A percentile compares a stretch with the other conserved stretches of the same genome.
Conservation (phyloP, 768 basidiomycete genomes). For the Roridomyces roridus region DNA sequence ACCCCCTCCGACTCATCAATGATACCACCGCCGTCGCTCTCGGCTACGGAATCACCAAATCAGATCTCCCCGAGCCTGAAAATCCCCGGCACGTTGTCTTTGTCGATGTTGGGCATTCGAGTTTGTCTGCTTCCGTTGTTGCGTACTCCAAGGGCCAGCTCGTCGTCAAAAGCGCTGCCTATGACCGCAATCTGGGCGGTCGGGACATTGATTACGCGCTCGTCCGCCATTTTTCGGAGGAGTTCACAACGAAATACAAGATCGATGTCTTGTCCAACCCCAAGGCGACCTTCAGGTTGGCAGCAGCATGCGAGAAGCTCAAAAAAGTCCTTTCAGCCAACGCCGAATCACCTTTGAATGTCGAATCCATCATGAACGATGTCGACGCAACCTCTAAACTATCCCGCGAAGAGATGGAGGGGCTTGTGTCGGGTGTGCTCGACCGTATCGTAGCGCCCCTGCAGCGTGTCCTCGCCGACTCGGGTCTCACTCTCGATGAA, state of each 20-base stretch:
- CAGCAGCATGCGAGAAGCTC: conserved; percentile 88
- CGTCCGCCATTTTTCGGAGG: conserved; percentile 83
- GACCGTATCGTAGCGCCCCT: conserved; percentile 80
- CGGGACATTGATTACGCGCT: conserved; percentile 96
- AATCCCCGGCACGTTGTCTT: conserved; percentile 88
- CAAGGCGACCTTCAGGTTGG: conserved; percentile 92
- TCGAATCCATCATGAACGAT: conserved; percentile 97
- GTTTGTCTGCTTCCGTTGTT: conserved; percentile 84
- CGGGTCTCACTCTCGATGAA: conserved; percentile 82
- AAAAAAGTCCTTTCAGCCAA: conserved; percentile 98
- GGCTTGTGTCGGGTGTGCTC: conserved; percentile 76
- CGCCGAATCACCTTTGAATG: conserved; percentile 83
- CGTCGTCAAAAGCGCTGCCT: conserved; percentile 84
- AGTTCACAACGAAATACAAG: conserved; percentile 98
- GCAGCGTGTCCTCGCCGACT: conserved; percentile 78
- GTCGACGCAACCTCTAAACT: conserved; percentile 90
- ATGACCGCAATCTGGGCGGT: conserved; percentile 93
- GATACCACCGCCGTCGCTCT: conserved; percentile 96
- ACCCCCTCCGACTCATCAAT: conserved; percentile 93
- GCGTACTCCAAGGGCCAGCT: conserved; percentile 96
- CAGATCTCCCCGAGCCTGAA: conserved; percentile 89
- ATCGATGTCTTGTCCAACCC: conserved; percentile 92
- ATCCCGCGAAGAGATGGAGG: conserved; percentile 82
- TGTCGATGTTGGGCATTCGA: conserved; percentile 94
- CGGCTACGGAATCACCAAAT: conserved; percentile 98